Base-by-base conservation (phyloP, 371 early-diverging fungal genomes). In the Sporodiniella umbellata region DNA sequence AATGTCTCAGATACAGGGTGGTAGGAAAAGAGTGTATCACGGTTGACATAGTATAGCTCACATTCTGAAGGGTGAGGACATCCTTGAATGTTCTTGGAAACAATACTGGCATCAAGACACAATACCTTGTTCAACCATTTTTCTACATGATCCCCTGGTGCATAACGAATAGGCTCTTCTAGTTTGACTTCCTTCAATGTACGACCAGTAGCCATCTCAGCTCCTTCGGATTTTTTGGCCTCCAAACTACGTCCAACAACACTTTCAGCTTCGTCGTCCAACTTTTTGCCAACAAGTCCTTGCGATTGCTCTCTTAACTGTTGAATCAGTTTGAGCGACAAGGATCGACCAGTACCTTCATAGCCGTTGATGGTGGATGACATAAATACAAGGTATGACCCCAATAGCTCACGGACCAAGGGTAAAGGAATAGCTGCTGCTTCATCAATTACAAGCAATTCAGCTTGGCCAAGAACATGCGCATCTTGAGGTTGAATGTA, bases 321-420 rank as follows among this genome's bases (percentile, higher is more conserved):
- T 71, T 96, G 83, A 58, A 96, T 83, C 53, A 99, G 80, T 71
- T 99, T 99, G 31, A 97, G 81, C 18, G 95, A 92, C 35, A 99
- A 83, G 7, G 98, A 94, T 44, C 98, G 86, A 28, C 99, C 99
- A 1, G 99, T 99, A 50, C 99, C 99, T 80, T 99, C 99, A 72
- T 99, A 99, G 45, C 99, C 99, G 64, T 96, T 95, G 61, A 97
- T 94, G 26, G 99, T 99, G 8, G 99, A 96, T 0, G 99, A 93
- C 93, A 99, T 94, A 56, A 99, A 95, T 12, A 98, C 94, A 11
- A 98, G 81, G 65, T 97, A 96, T 18, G 94, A 92, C 22, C 96
- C 96, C 51, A 99, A 68, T 23, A 99, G 80, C 26, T 85, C 86
- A 66, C 87, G 88, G 7, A 99, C 96, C 38, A 93, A 53, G 5